Base-by-base conservation (phyloP, 208 protist species). In the Entamoeba invadens region DNA sequence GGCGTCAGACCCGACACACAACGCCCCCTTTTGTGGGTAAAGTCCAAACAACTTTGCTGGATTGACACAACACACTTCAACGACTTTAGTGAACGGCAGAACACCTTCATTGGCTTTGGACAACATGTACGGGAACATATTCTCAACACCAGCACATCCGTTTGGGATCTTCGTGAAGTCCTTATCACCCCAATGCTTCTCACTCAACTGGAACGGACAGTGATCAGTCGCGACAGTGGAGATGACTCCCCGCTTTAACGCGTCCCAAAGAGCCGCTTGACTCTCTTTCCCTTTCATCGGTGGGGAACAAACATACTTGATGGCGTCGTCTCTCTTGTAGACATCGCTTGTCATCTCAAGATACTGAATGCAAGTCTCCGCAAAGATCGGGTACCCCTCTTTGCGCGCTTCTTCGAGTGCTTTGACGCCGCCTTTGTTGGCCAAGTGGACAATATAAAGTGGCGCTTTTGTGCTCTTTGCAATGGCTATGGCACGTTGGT, bases 161-260 rank as follows among this genome's bases (percentile, higher is more conserved):
- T 93, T 93, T 45, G 93, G 93, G 47, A 93, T 87, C 25, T 92
- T 45, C 38, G 45, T 87, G 38, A 93, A 93, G 47, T 93, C 93
- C 10, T 93, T 21, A 10, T 87, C 87, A 38, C 93, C 93, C 35
- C 35, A 45, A 25, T 45, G 12, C 14, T 93, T 93, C 18, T 93
- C 42, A 16, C 5, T 16, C 21, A 44, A 44, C 25, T 46, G 10
- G n/a, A 93, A 93, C 14, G 93, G 42, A 50, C 93, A 93, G 47
- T 93, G 93, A 47, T 93, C 93, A 38, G 93, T 42, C 8, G 93
- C 68, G 42, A 93, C 44, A 35, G 45, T 46, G 16, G 50, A 68
- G 38, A 93, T 45, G 3, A n/a, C 3, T 42, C 93, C 93, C 8
- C 4, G 0, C 10, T 21, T 18, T 44, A 93, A 45, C 14, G 18